phyloP scores from a whole-genome alignment of 495 filamentous ascomycete genomes.

The Lasiosphaeria ovina region DNA sequence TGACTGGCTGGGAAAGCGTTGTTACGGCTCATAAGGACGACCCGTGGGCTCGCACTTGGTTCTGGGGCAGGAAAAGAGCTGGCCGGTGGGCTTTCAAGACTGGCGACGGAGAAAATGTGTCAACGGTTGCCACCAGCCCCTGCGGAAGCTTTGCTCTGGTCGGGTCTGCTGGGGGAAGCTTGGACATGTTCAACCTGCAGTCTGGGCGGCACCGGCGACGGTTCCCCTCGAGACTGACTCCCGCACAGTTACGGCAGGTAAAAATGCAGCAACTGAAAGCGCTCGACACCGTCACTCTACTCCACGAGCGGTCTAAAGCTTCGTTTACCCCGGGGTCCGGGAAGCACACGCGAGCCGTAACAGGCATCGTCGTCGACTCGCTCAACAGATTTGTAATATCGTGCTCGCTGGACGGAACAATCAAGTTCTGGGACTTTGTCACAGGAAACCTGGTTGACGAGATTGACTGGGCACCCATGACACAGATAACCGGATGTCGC shows the following conservation, averaged over 20 bases:
- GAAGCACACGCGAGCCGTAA: slow-evolving; percentile 78
- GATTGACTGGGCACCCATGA: slow-evolving; percentile 81
- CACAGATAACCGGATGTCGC: slow-evolving; percentile 70
- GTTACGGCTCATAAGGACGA: slow-evolving; percentile 91
- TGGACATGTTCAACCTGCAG: slow-evolving; percentile 96
- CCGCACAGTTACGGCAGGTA: slow-evolving; percentile 61
- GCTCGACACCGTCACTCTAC: slow-evolving; percentile 48
- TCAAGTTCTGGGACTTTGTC: slow-evolving; percentile 97
- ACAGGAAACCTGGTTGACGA: slow-evolving; percentile 75
- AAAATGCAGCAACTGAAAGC: slow-evolving; percentile 53
- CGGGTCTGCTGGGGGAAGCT: slow-evolving; percentile 74
- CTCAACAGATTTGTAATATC: slow-evolving; percentile 81
- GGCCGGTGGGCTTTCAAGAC: slow-evolving; percentile 93
- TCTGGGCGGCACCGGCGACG: slow-evolving; percentile 81
- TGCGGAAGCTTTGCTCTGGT: slow-evolving; percentile 95
- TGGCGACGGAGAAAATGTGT: slow-evolving; percentile 77
- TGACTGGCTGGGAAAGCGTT: slow-evolving; percentile 94
- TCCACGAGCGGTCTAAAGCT: slow-evolving; percentile 39
- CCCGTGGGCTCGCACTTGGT: slow-evolving; percentile 87
- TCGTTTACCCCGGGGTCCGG: slow-evolving; percentile 49
- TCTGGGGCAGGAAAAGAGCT: slow-evolving; percentile 90
- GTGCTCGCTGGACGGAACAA: slow-evolving; percentile 84
- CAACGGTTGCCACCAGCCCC: slow-evolving; percentile 79
- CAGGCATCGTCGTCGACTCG: slow-evolving; percentile 78
- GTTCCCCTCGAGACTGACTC: slow-evolving; percentile 70